Conservation (phyloP, 2,329 filamentous ascomycete species). For the Paraphaeosphaeria sporulosa region DNA sequence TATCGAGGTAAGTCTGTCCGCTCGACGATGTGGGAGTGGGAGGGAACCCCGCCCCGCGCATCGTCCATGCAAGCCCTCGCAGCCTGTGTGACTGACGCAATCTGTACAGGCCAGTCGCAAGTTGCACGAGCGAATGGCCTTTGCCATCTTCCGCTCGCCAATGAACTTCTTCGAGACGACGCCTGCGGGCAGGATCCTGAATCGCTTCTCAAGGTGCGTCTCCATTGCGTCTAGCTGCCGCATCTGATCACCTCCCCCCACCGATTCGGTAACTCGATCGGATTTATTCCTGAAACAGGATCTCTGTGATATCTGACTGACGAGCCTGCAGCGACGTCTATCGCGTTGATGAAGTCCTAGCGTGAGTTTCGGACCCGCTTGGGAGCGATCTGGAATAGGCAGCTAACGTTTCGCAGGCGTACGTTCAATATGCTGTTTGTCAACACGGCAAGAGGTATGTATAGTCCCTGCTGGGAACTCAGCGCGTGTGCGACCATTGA, state of each 20-base stretch:
- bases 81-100: conserved; percentile 32
- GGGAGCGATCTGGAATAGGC: background rate
- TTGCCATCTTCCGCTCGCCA: conserved; percentile 93
- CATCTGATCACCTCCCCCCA: background rate
- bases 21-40: conserved; percentile 1
- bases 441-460: conserved; percentile 58
- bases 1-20: conserved; percentile 76
- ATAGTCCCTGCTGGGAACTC: conserved; percentile 18
- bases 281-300: too few relatives aligned
- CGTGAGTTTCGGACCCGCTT: conserved; percentile 53
- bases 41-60: conserved; percentile 18
- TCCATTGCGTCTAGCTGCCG: background rate
- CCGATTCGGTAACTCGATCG: conserved; percentile 1
- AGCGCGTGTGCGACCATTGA: conserved; percentile 26
- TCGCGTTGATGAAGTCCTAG: conserved; percentile 88
- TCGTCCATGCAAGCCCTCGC: conserved; percentile 5
- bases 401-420: conserved; percentile 58
- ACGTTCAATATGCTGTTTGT: conserved; percentile 90
- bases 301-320: conserved; percentile 14
- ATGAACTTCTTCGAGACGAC: conserved; percentile 99
- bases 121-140: conserved; percentile 96
- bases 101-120: conserved; percentile 80
- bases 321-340: conserved; percentile 70
- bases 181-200: conserved; percentile 93
- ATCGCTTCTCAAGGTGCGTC: conserved; percentile 87